Evolutionary conservation across 192 early-diverging fungal genomes (phyloP).

Genomic region (Coemansia sp.): DNA sequence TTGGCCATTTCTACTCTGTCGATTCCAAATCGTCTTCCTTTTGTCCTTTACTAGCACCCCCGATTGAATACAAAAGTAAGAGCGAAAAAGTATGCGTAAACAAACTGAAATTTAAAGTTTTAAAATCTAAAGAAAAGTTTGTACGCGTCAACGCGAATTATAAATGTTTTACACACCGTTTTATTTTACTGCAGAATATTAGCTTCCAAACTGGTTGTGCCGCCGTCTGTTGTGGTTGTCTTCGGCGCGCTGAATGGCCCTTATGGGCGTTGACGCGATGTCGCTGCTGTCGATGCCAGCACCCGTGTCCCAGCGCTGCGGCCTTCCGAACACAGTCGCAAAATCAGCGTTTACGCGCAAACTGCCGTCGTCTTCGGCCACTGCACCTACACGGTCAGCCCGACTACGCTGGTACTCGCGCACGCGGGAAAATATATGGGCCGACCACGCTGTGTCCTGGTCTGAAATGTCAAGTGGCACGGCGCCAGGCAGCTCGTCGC

Average conservation of each 20-base stretch:
- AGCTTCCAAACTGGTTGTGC: background rate
- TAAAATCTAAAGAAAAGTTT: slow-evolving; percentile 4
- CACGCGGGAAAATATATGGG: slow-evolving; percentile 33
- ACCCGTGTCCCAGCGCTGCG: slow-evolving; percentile 12
- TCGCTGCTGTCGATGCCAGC: slow-evolving; percentile 13
- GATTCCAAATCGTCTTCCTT: background rate
- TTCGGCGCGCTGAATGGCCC: slow-evolving; percentile 42
- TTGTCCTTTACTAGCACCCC: no score
- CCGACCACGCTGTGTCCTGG: slow-evolving; percentile 44
- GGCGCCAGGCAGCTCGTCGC: slow-evolving; percentile 34
- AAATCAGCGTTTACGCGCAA: slow-evolving; percentile 33
- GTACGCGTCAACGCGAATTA: slow-evolving; percentile 8
- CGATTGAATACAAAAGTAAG: background rate
- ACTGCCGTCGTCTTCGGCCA: slow-evolving; percentile 52
- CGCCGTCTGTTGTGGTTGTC: slow-evolving; percentile 30
- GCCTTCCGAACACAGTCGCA: slow-evolving; percentile 6
- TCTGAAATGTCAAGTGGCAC: slow-evolving; percentile 53
- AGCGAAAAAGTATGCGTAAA: background rate
- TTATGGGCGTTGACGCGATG: slow-evolving; percentile 28
- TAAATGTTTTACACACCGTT: background rate
- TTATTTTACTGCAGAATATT: background rate
- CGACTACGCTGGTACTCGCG: slow-evolving; percentile 46
- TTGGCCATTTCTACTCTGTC: slow-evolving; percentile 20
- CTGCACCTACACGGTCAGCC: slow-evolving; percentile 42
- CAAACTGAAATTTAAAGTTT: background rate